Conservation (phyloP, 257 asterid species). For the Rhazya stricta region DNA sequence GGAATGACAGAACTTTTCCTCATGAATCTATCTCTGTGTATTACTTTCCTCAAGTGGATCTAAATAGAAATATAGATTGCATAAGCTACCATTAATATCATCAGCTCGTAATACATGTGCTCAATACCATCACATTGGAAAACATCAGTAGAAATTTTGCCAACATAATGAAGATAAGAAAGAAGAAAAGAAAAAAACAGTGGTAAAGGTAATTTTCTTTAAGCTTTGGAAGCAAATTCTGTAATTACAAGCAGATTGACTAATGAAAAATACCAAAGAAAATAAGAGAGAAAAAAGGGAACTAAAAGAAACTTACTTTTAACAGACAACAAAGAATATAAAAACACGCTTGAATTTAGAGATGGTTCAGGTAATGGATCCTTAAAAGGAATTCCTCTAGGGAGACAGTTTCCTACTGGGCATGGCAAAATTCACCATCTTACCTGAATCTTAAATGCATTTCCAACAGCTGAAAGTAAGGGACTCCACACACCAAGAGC, state of each 20-base stretch:
- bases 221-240: background rate
- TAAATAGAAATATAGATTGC: conserved; percentile 28
- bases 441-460: conserved; percentile 92
- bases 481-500: conserved; percentile 98
- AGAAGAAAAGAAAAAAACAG: background rate
- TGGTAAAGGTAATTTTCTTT: background rate
- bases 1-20: conserved; percentile 78
- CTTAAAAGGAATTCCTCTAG: background rate
- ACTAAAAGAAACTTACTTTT: background rate
- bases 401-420: background rate
- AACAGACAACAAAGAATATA: background rate
- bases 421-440: conserved; percentile 11
- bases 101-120: background rate
- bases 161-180: background rate
- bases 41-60: conserved; percentile 89
- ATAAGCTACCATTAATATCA: background rate
- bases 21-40: conserved; percentile 78
- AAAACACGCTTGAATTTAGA: background rate
- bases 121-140: background rate
- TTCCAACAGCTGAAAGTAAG: conserved; percentile 92
- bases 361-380: background rate
- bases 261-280: background rate
- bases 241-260: background rate
- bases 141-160: background rate
- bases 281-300: background rate